Evolutionary conservation across 2,329 filamentous ascomycete species (phyloP).

Genomic region (Phialophora expanda): DNA sequence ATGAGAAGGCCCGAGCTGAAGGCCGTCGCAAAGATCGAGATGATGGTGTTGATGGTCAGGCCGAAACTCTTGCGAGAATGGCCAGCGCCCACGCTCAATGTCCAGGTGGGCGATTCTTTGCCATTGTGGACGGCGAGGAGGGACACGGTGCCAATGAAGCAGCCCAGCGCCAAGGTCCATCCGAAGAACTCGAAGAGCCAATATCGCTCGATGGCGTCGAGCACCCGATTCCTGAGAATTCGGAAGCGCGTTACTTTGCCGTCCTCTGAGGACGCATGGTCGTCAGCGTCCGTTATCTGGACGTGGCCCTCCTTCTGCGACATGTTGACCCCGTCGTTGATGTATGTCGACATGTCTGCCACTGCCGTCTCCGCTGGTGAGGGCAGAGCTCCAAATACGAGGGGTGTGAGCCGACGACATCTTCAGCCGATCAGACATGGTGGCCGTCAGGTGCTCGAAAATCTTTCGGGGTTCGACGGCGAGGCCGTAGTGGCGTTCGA

Average conservation of each 20-base stretch:
- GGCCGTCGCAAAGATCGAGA: conserved; percentile 20
- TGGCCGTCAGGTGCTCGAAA: not conserved
- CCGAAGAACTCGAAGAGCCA: conserved; percentile 26
- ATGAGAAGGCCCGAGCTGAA: conserved; percentile 21
- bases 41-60: conserved; percentile 19
- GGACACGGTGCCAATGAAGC: conserved; percentile 6
- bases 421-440: not conserved
- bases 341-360: not conserved
- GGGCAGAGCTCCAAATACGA: not conserved
- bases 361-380: too few species aligned
- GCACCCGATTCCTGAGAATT: not conserved
- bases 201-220: conserved; percentile 19
- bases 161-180: conserved; percentile 11
- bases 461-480: conserved; percentile 5
- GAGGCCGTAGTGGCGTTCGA: conserved; percentile 12
- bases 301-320: not conserved
- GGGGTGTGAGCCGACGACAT: not conserved
- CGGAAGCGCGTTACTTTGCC: not conserved
- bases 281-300: not conserved
- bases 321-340: not conserved
- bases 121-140: conserved; percentile 7
- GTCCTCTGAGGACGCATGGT: not conserved
- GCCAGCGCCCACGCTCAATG: not conserved
- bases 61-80: conserved; percentile 8
- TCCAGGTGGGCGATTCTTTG: conserved; percentile 10